Evolutionary conservation across 2,329 filamentous ascomycete species (phyloP).

Genomic region (Blumeria graminis): DNA sequence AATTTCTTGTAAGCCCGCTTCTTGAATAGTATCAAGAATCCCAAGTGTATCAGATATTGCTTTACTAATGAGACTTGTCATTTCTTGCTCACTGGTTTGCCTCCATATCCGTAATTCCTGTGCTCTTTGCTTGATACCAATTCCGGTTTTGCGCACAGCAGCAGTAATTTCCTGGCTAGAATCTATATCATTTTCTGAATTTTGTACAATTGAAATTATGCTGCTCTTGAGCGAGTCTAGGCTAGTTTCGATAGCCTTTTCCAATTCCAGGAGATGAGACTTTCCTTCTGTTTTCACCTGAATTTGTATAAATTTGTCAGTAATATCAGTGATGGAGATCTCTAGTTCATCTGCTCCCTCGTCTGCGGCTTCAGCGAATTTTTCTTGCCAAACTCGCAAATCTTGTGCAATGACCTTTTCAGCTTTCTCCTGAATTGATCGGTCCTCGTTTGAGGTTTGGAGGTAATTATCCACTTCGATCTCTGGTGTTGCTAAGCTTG

Average conservation of each 20-base stretch:
- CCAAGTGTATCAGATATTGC: slow-evolving; percentile 40
- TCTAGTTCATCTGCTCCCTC: slow-evolving; percentile 52
- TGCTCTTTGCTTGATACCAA: slow-evolving; percentile 36
- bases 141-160: slow-evolving; percentile 31
- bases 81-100: slow-evolving; percentile 30
- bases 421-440: slow-evolving; percentile 25
- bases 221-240: slow-evolving; percentile 39
- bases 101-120: slow-evolving; percentile 41
- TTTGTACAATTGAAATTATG: slow-evolving; percentile 38
- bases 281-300: slow-evolving; percentile 42
- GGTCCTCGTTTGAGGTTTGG: slow-evolving; percentile 9
- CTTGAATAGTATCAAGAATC: slow-evolving; percentile 42
- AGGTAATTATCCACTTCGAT: not conserved
- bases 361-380: slow-evolving; percentile 65
- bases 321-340: slow-evolving; percentile 42
- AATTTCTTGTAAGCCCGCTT: slow-evolving; percentile 47
- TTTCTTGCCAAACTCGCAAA: slow-evolving; percentile 63
- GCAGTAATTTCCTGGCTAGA: slow-evolving; percentile 19
- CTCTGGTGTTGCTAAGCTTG: slow-evolving; percentile 1
- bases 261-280: slow-evolving; percentile 41
- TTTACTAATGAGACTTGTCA: slow-evolving; percentile 28
- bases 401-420: slow-evolving; percentile 52
- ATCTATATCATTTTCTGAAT: slow-evolving; percentile 20
- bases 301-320: slow-evolving; percentile 38
- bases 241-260: slow-evolving; percentile 39